phyloP scores from a whole-genome alignment of 2,329 filamentous ascomycete species.

The Cadophora luteo-olivacea region DNA sequence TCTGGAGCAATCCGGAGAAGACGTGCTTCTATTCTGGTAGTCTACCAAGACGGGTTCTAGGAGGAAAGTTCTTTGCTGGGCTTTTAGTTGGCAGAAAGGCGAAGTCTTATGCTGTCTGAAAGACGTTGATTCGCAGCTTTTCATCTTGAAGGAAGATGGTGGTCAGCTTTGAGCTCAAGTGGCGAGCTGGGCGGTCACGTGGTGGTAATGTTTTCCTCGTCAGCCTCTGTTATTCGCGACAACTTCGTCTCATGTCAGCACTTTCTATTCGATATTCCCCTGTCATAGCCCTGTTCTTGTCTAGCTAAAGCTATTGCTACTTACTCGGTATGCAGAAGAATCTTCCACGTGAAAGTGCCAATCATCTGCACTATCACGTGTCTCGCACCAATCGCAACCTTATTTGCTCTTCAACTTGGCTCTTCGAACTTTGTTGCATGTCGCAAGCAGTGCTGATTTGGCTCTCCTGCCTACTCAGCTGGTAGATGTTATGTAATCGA shows the following conservation, averaged over 20 bases:
- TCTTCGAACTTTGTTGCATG: neutral
- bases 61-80: neutral
- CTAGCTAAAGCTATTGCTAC: too few relatives aligned
- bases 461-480: neutral
- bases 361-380: neutral
- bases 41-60: neutral
- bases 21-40: neutral
- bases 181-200: neutral
- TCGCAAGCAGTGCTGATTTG: slow-evolving; percentile 2
- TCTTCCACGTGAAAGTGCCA: neutral
- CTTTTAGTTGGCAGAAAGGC: neutral
- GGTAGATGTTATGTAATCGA: neutral
- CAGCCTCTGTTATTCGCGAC: neutral
- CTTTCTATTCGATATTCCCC: slow-evolving; percentile 1
- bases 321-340: neutral
- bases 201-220: neutral
- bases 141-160: neutral
- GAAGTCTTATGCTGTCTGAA: neutral
- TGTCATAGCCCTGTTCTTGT: too few relatives aligned
- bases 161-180: neutral
- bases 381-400: neutral
- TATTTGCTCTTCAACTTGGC: neutral
- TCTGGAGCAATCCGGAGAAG: neutral
- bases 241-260: slow-evolving; percentile 6
- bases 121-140: neutral